These are phyloP conservation scores for Alliaria petiolata DNA, from an alignment of 345 rosid species.

Conservation along the genomic window DNA sequence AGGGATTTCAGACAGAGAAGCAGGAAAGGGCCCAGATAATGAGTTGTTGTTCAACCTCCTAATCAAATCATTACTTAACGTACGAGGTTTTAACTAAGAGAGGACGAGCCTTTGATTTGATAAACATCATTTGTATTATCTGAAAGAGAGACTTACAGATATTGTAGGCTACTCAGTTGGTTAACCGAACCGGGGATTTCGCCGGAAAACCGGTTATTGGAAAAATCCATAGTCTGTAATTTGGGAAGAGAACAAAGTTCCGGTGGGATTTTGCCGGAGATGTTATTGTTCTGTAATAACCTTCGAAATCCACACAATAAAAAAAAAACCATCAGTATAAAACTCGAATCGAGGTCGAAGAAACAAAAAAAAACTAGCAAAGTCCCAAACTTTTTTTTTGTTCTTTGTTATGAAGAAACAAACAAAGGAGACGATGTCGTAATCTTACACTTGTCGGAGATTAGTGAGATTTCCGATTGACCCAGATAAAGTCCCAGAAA, in stretches of 20 bases:
- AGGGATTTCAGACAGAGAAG: constrained; percentile 63
- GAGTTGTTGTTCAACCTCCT: constrained; percentile 97
- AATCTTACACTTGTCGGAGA: constrained; percentile 80
- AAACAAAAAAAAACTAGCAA: constrained; percentile 1
- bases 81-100: constrained; percentile 11
- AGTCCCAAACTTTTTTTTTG: neutral
- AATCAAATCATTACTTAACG: constrained; percentile 40
- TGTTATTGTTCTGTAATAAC: constrained; percentile 85
- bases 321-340: neutral
- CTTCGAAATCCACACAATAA: constrained; percentile 34
- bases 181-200: constrained; percentile 54
- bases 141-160: constrained; percentile 55
- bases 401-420: neutral
- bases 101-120: neutral
- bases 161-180: constrained; percentile 53
- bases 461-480: constrained; percentile 81
- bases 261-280: constrained; percentile 76
- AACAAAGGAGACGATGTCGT: neutral
- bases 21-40: constrained; percentile 79
- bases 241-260: constrained; percentile 63
- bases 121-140: neutral
- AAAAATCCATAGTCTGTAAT: constrained; percentile 81
- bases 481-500: constrained; percentile 77
- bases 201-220: constrained; percentile 69
- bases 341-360: neutral